Conservation (phyloP, 106 monocot genomes). For the Acorus calamus region DNA sequence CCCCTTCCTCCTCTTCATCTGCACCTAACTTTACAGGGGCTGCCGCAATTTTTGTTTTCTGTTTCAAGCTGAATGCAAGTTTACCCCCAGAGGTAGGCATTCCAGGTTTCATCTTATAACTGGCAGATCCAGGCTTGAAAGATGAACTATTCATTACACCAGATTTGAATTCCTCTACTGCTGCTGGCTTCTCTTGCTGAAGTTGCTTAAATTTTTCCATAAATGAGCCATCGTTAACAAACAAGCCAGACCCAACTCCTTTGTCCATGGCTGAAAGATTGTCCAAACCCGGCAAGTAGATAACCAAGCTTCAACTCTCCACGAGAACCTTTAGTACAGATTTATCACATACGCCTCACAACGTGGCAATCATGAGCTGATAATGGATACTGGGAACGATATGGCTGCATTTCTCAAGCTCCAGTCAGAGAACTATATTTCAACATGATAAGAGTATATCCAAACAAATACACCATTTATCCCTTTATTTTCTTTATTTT, state of each 20-base stretch:
- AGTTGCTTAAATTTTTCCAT: slow-evolving; percentile 69
- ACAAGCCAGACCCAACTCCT: slow-evolving; percentile 27
- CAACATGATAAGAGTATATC: too few relatives aligned
- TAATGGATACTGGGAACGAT: too few relatives aligned
- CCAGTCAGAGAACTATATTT: slow-evolving; percentile 3
- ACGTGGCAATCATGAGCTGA: background rate
- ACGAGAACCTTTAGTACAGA: slow-evolving; percentile 2
- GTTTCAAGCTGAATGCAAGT: slow-evolving; percentile 93
- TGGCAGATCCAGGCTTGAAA: slow-evolving; percentile 18
- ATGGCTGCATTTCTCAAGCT: slow-evolving; percentile 29
- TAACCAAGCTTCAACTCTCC: slow-evolving; percentile 11
- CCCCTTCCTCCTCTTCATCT: slow-evolving; percentile 74
- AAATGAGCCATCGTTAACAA: slow-evolving; percentile 71
- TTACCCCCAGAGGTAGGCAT: slow-evolving; percentile 39
- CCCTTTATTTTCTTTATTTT: too few relatives aligned
- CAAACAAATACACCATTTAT: too few relatives aligned
- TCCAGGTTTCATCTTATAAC: slow-evolving; percentile 48
- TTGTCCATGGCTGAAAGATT: slow-evolving; percentile 21
- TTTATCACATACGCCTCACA: background rate
- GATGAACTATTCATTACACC: background rate
- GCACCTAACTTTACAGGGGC: slow-evolving; percentile 52
- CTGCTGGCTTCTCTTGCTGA: slow-evolving; percentile 27
- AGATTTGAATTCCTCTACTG: slow-evolving; percentile 2
- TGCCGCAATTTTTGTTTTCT: slow-evolving; percentile 64
- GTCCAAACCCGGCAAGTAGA: background rate